These are phyloP conservation scores for Aspergillus leporis DNA, from an alignment of 495 filamentous ascomycete species.

Conservation along the genomic window DNA sequence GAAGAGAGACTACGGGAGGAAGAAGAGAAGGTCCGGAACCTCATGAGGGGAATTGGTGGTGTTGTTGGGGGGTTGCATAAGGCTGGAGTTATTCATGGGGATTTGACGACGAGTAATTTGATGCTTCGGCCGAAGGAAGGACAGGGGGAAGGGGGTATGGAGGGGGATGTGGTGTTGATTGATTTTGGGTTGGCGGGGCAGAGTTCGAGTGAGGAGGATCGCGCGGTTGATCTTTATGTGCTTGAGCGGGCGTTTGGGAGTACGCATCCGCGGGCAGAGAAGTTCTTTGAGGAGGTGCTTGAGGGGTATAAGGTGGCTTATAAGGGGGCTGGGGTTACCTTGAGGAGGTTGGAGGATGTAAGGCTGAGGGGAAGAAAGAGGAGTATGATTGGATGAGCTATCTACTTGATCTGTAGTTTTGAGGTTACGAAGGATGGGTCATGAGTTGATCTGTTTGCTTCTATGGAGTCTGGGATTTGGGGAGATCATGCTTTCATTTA, in stretches of 20 bases:
- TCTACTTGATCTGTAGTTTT: slow-evolving; percentile 12
- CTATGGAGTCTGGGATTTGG: slow-evolving; percentile 11
- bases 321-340: slow-evolving; percentile 57
- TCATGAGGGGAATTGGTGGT: slow-evolving; percentile 72
- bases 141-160: slow-evolving; percentile 31
- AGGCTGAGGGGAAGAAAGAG: slow-evolving; percentile 95
- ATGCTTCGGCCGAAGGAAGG: slow-evolving; percentile 61
- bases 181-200: slow-evolving; percentile 92
- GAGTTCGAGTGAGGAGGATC: slow-evolving; percentile 83
- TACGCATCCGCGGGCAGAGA: slow-evolving; percentile 87
- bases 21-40: slow-evolving; percentile 44
- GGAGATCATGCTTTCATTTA: slow-evolving; percentile 13
- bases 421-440: not conserved
- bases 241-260: slow-evolving; percentile 94
- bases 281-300: slow-evolving; percentile 66
- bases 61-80: slow-evolving; percentile 80
- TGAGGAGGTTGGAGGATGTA: slow-evolving; percentile 87
- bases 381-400: slow-evolving; percentile 82
- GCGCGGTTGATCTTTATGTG: slow-evolving; percentile 95
- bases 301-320: slow-evolving; percentile 60
- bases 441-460: no score
- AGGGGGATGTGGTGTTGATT: slow-evolving; percentile 84
- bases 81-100: slow-evolving; percentile 85
- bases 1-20: slow-evolving; percentile 35
- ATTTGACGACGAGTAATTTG: slow-evolving; percentile 96